Percentiles rank a stretch among this genome's conserved stretches.
These are phyloP conservation scores for Artemisia tridentata DNA, from an alignment of 129 eudicot species.

Conservation along the genomic window DNA sequence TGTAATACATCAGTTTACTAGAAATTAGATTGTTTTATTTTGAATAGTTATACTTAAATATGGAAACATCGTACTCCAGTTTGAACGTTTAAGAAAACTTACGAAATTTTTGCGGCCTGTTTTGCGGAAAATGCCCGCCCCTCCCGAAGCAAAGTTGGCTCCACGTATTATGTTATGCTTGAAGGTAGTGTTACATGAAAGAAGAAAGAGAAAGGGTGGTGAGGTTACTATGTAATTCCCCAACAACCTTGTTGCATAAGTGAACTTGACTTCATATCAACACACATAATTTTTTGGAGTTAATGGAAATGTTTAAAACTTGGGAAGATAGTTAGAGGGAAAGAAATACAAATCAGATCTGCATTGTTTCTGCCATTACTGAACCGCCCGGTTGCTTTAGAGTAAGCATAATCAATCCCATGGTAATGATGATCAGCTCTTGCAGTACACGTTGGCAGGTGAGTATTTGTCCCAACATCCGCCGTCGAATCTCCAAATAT, in stretches of 20 bases:
- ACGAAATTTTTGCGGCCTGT: conserved; percentile 32
- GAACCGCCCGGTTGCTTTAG: conserved; percentile 49
- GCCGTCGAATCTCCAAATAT: conserved; percentile 53
- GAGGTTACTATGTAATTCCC: conserved; percentile 41
- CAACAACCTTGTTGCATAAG: conserved; percentile 31
- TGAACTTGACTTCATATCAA: background rate
- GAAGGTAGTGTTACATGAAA: conserved; percentile 15
- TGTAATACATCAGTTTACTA: background rate
- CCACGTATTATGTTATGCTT: conserved; percentile 42
- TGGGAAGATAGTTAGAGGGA: background rate
- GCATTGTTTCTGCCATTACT: conserved; percentile 46
- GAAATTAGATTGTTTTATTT: background rate
- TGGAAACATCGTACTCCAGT: background rate
- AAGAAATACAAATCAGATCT: conserved; percentile 41
- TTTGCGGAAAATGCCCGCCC: conserved; percentile 37
- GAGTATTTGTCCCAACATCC: conserved; percentile 59
- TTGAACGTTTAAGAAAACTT: background rate
- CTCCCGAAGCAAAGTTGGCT: conserved; percentile 56
- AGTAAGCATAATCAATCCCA: conserved; percentile 50
- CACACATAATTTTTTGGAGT: background rate
- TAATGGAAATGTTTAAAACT: background rate
- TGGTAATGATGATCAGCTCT: conserved; percentile 42
- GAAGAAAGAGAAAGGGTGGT: conserved; percentile 47
- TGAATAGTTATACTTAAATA: background rate
- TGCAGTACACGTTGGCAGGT: conserved; percentile 25